These are phyloP conservation scores for Cryphonectria radicalis DNA, from an alignment of 2,329 filamentous ascomycete species.

Conservation along the genomic window DNA sequence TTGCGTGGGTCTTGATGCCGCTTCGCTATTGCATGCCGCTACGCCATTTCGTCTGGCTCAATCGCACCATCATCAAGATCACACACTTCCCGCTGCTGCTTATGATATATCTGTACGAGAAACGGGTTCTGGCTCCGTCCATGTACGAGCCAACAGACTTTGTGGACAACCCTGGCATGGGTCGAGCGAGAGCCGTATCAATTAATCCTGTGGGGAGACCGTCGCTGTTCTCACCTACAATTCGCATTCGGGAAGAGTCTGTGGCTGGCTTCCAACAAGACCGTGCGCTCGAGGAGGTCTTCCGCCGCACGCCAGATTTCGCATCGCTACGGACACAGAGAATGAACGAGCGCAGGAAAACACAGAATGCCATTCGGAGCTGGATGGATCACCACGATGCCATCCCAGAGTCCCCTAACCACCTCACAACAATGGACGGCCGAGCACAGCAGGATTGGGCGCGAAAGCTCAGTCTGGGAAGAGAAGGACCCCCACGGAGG, in stretches of 20 bases:
- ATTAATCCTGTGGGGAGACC: slow-evolving; percentile 60
- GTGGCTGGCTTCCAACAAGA: slow-evolving; percentile 90
- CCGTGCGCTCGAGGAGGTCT: slow-evolving; percentile 87
- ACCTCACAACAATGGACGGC: slow-evolving; percentile 56
- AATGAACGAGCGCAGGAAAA: slow-evolving; percentile 70
- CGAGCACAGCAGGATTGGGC: slow-evolving; percentile 51
- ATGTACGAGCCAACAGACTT: slow-evolving; percentile 85
- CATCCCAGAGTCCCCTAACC: slow-evolving; percentile 48
- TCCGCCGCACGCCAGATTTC: slow-evolving; percentile 72
- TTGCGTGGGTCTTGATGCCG: slow-evolving; percentile 88
- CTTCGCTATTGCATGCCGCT: slow-evolving; percentile 81
- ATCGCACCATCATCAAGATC: slow-evolving; percentile 87
- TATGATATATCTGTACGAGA: slow-evolving; percentile 86
- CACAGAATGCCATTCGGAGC: slow-evolving; percentile 79
- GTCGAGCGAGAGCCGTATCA: slow-evolving; percentile 55
- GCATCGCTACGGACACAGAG: slow-evolving; percentile 63
- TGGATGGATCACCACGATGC: slow-evolving; percentile 83
- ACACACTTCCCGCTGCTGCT: slow-evolving; percentile 90
- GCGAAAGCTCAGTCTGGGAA: slow-evolving; percentile 57
- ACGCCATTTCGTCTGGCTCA: slow-evolving; percentile 79
- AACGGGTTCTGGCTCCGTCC: slow-evolving; percentile 72
- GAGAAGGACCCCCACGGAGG: slow-evolving; percentile 50
- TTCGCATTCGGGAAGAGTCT: slow-evolving; percentile 80
- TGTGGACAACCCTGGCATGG: slow-evolving; percentile 69
- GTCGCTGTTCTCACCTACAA: slow-evolving; percentile 73